These are phyloP conservation scores for Cenchrus americanus DNA, from an alignment of 176 grass and related monocot species.

Conservation along the genomic window DNA sequence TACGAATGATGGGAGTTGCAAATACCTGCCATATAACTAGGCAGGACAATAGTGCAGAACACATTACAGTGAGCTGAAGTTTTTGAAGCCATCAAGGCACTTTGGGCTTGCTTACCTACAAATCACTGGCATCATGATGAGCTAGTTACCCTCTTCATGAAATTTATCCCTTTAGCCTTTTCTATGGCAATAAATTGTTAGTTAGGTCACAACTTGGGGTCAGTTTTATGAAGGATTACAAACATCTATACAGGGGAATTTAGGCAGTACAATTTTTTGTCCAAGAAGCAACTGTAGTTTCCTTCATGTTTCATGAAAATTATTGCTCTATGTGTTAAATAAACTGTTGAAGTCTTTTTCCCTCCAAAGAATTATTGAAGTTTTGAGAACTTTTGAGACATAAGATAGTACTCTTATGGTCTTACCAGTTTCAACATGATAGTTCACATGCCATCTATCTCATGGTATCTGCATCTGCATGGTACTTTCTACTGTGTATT, in stretches of 20 bases:
- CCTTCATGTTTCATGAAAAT: not conserved
- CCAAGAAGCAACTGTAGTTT: constrained; percentile 14
- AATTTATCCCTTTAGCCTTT: not conserved
- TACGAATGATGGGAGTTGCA: not conserved
- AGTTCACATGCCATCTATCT: constrained; percentile 7
- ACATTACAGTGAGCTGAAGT: not conserved
- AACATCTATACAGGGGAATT: not conserved
- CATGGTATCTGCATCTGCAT: not conserved
- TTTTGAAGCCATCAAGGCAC: not conserved
- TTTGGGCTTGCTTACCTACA: not conserved
- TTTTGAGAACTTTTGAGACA: constrained; percentile 1
- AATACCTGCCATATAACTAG: constrained; percentile 10
- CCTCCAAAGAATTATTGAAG: not conserved
- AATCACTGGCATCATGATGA: not conserved
- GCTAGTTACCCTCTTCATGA: not conserved
- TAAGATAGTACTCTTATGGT: not conserved
- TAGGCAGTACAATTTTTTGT: not conserved
- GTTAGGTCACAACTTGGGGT: not conserved
- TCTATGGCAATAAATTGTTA: not conserved
- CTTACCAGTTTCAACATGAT: constrained; percentile 4
- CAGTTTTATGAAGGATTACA: not conserved
- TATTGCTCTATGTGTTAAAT: not conserved
- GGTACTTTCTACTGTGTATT: not conserved
- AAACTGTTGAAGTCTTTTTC: not conserved
- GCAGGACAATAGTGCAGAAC: not conserved